Evolutionary conservation across 2,329 filamentous ascomycete genomes (phyloP), one percentile per base, ranked within the genome.

Genomic region (Acephala macrosclerotiorum): DNA sequence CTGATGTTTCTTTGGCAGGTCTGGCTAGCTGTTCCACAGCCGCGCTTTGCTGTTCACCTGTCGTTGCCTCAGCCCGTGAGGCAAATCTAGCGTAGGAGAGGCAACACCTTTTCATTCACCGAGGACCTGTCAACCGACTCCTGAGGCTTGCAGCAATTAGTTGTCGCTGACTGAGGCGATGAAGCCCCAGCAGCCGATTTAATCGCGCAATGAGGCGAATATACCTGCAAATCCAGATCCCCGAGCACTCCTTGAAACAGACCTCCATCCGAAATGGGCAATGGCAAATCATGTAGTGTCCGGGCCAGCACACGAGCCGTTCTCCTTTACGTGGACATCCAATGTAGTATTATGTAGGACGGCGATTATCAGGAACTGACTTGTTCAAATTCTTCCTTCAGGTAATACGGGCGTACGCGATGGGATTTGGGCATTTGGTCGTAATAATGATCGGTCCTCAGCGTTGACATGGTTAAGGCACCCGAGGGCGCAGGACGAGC

Each of bases 151-250:
- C 49, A 53, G 49, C 22, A 26, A 57, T 57, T n/a, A 40, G 20
- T 14, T 36, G 60, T 20, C 35, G 51, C 60, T 61, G 60, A 61
- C 60, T 33, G 56, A 61, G 38, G 14, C 45, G 18, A 56, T 61
- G 60, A 56, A 61, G 60, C 60, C 56, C 25, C 29, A 51, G 6
- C 9, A 55, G 18, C 51, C 55, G 33, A 53, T 61, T 61, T 61
- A 61, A 61, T 61, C 60, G 60, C 60, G 60, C 60, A 61, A 51
- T 20, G 49, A 49, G 29, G 55, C 29, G 35, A 57, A 20, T 57
- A 57, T 12, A 29, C 55, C 20, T 55, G 51, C 25, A 16, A 36
- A 36, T n/a, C 25, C 25, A 12, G 45, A 33, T 11, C 29, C 20
- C 49, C 29, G 49, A 14, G 49, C 29, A 49, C 51, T 57, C 55